Base-by-base conservation (phyloP, 2,329 filamentous ascomycete species). In the Aspergillus fructus region DNA sequence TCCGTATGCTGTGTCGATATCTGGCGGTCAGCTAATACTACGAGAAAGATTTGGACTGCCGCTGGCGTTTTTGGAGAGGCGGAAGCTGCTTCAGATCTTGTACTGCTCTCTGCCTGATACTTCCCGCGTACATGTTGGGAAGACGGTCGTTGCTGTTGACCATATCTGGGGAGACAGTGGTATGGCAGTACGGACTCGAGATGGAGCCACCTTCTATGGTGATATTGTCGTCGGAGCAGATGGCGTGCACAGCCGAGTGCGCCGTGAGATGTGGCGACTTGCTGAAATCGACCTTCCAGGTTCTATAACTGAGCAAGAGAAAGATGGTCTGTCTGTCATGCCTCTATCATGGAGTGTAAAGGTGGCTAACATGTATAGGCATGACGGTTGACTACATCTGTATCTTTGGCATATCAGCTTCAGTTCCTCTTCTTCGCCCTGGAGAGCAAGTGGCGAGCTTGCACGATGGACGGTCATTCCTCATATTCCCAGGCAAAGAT, bases 181-280 rank as follows among this genome's bases (percentile, higher is more conserved):
- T 1, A 56, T 2, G 74, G 74, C 15, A 58, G 61, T 5, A 73
- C 70, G 33, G 58, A 55, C 0, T 30, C 27, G 27, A 30, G 72
- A 78, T 57, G 75, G 75, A 1, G 65, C 66, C 2, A 23, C 64
- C 0, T 74, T 73, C 56, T 19, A 64, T 0, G 77, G 74, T 0
- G 64, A 74, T 52, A 56, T 80, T n/a, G 62, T 76, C 7, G 64
- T 78, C 13, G 78, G 76, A 8, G 74, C 75, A 5, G 78, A 80
- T 53, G 77, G 77, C 13, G 72, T 75, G 1, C 72, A 77, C 58
- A 79, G 76, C 61, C 68, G 59, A 41, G 68, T 74, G 11, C 69
- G 74, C 1, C 50, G 53, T 1, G 67, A 72, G 37, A 74, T 79
- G 68, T 66, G 64, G 56, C 49, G 54, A 9, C 21, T 53, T 11